These are phyloP conservation scores for Gliomastix tumulicola DNA, from an alignment of 2,329 filamentous ascomycete genomes.

Conservation along the genomic window DNA sequence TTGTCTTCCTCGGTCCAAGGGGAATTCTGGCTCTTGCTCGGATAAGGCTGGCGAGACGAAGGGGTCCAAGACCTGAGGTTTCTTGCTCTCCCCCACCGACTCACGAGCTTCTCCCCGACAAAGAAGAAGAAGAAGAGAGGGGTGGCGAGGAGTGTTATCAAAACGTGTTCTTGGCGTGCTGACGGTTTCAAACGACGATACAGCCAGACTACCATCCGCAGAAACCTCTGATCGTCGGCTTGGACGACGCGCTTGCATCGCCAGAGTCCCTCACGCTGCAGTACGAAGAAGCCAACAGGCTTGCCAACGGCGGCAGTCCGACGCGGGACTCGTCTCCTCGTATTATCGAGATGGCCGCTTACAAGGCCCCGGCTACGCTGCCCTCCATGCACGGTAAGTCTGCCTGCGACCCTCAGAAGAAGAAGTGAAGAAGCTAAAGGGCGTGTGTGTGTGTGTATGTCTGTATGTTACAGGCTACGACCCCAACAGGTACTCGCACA, in stretches of 20 bases:
- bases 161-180: background rate
- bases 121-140: too few relatives aligned
- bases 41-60: too few relatives aligned
- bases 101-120: background rate
- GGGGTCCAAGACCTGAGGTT: too few relatives aligned
- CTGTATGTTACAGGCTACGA: slow-evolving; percentile 59
- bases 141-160: too few relatives aligned
- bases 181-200: slow-evolving; percentile 2
- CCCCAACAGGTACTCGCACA: slow-evolving; percentile 54
- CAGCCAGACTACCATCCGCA: slow-evolving; percentile 48
- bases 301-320: slow-evolving; percentile 45
- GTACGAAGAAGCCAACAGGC: slow-evolving; percentile 49
- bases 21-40: too few relatives aligned
- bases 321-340: slow-evolving; percentile 47
- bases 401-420: background rate
- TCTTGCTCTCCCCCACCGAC: too few relatives aligned
- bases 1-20: too few relatives aligned
- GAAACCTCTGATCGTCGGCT: slow-evolving; percentile 46
- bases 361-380: slow-evolving; percentile 58
- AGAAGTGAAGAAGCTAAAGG: background rate
- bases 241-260: slow-evolving; percentile 49
- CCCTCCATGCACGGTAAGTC: slow-evolving; percentile 76
- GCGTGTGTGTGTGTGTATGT: too few relatives aligned
- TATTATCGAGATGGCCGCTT: slow-evolving; percentile 35
- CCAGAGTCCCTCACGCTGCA: slow-evolving; percentile 48